Evolutionary conservation across 768 basidiomycete genomes (phyloP), one percentile per base, ranked within the genome.

Genomic region (Agrocybe praecox): DNA sequence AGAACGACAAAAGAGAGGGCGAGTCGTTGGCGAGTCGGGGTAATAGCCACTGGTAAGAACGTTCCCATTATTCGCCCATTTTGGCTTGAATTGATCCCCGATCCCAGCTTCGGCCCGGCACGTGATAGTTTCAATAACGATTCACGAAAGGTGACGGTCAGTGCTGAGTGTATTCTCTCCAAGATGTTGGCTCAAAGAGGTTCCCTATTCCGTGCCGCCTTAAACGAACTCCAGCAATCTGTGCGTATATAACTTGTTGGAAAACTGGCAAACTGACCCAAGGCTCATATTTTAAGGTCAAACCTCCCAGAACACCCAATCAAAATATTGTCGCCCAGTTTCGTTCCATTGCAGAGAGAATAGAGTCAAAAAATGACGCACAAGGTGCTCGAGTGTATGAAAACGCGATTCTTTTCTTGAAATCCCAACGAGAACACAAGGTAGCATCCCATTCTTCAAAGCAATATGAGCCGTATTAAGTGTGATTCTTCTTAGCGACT

Each of bases 371-470:
- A 9, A 62, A 69, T 11, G 63, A 59, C 32, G 56, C 83, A 24
- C 67, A 75, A 15, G 72, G 14, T 40, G 36, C 36, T n/a, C 36
- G 74, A 11, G 86, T 87, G 61, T 67, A 86, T n/a, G 74, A 83
- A 56, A 85, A 88, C 62, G 77, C 81, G 2, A 69, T 85, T 40
- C 76, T 85, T 5, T 94, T 94, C 69, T 68, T 96, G 70, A 75
- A 75, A 43, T 84, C 92, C 8, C 88, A 92, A 65, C 76, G 90
- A 57, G 81, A 85, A 66, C 79, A 96, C 77, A 90, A 90, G 79
- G 94, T 89, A 48, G 77, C 66, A 1, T 32, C 15, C 14, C 23
- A 23, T 32, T 1, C 4, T 44, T 15, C 32, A 12, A 17, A 18
- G 17, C 34, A 21, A n/a, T 34, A 18, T 21, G 4, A n/a, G 7